A percentile compares a stretch with the other conserved stretches of the same genome.
Conservation (phyloP, 2,329 filamentous ascomycete genomes). For the Ophiostoma angusticollis region DNA sequence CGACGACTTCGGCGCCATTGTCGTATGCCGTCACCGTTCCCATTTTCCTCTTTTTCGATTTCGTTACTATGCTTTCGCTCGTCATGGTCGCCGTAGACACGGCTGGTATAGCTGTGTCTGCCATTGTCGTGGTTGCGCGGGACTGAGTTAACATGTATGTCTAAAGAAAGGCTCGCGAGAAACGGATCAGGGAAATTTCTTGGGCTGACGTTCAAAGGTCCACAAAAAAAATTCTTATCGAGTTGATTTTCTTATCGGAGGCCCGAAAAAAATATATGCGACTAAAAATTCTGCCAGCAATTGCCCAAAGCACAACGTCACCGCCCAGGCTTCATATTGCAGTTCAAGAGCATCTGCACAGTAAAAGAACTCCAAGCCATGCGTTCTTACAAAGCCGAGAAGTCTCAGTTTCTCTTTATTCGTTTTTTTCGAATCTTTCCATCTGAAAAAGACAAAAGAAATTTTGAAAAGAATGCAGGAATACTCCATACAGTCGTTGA, state of each 20-base stretch:
- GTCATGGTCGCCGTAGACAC: neutral
- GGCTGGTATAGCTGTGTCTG: slow-evolving; percentile 1
- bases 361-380: too few relatives aligned
- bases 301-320: too few relatives aligned
- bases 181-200: slow-evolving; percentile 1
- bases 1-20: slow-evolving; percentile 41
- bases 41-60: neutral
- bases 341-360: too few relatives aligned
- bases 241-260: slow-evolving; percentile 1
- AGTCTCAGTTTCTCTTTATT: too few relatives aligned
- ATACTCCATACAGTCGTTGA: too few relatives aligned
- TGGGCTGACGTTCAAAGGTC: neutral
- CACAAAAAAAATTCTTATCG: slow-evolving; percentile 9
- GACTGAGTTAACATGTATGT: neutral
- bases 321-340: too few relatives aligned
- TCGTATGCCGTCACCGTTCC: slow-evolving; percentile 2
- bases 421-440: too few relatives aligned
- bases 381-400: too few relatives aligned
- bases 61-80: neutral
- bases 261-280: slow-evolving; percentile 4
- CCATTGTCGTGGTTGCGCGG: slow-evolving; percentile 1
- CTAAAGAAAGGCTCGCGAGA: neutral
- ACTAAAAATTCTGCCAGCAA: slow-evolving; percentile 4
- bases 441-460: neutral
- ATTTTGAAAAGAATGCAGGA: neutral